These are phyloP conservation scores for Lichtheimia corymbifera DNA, from an alignment of 371 early-diverging fungal species.

Conservation along the genomic window DNA sequence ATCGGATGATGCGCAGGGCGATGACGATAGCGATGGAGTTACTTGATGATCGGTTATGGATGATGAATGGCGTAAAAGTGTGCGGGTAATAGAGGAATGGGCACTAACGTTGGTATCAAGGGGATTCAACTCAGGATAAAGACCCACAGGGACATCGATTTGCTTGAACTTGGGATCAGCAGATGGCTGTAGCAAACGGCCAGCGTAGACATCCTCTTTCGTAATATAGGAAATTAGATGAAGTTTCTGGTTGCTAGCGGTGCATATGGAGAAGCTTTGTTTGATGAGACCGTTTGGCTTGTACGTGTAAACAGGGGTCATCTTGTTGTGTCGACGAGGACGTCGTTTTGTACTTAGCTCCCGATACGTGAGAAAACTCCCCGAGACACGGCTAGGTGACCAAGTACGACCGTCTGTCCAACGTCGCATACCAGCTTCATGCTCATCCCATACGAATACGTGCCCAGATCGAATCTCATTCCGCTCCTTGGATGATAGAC, in stretches of 20 bases:
- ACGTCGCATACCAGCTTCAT: conserved; percentile 81
- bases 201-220: conserved; percentile 65
- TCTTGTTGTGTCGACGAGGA: conserved; percentile 34
- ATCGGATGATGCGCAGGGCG: conserved; percentile 27
- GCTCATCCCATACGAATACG: conserved; percentile 84
- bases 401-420: conserved; percentile 90
- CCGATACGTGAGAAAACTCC: conserved; percentile 75
- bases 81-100: conserved; percentile 33
- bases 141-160: conserved; percentile 59
- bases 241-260: conserved; percentile 74
- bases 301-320: conserved; percentile 46
- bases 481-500: conserved; percentile 68
- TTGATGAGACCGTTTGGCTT: conserved; percentile 60
- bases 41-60: conserved; percentile 2
- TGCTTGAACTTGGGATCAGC: conserved; percentile 48
- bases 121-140: conserved; percentile 62
- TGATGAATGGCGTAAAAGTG: conserved; percentile 10
- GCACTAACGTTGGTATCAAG: conserved; percentile 39
- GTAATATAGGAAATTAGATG: conserved; percentile 88
- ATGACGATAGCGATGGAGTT: conserved; percentile 30
- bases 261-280: conserved; percentile 66
- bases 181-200: conserved; percentile 51
- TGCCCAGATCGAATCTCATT: conserved; percentile 68
- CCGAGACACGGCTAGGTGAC: conserved; percentile 79
- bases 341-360: conserved; percentile 66